Conservation (phyloP, 2,329 filamentous ascomycete species). For the Pseudogymnoascus pannorum region DNA sequence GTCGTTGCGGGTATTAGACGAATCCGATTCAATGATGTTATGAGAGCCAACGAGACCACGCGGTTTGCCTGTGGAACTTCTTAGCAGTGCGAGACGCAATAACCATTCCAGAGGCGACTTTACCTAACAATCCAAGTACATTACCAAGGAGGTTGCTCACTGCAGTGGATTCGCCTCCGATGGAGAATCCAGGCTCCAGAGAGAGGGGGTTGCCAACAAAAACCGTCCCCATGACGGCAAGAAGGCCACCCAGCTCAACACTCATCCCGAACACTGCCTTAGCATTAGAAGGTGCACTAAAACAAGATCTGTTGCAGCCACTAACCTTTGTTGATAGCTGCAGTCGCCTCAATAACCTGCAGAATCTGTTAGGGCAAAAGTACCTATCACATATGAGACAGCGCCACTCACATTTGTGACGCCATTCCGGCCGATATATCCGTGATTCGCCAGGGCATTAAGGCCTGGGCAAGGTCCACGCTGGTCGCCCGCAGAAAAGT, state of each 20-base stretch:
- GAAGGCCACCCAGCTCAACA: slow-evolving; percentile 32
- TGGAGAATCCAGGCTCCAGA: slow-evolving; percentile 37
- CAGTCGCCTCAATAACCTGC: slow-evolving; percentile 24
- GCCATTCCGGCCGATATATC: slow-evolving; percentile 35
- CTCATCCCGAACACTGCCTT: slow-evolving; percentile 39
- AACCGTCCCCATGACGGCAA: slow-evolving; percentile 37
- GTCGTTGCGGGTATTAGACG: slow-evolving; percentile 22
- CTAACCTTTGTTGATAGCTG: slow-evolving; percentile 30
- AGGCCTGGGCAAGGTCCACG: slow-evolving; percentile 35
- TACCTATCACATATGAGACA: slow-evolving; percentile 12
- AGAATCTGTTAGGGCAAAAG: slow-evolving; percentile 1
- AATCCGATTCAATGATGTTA: slow-evolving; percentile 24
- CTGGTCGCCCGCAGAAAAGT: slow-evolving; percentile 30
- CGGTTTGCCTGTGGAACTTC: slow-evolving; percentile 13
- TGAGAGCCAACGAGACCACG: slow-evolving; percentile 23
- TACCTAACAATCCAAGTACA: neutral
- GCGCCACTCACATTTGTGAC: slow-evolving; percentile 23
- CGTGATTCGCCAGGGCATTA: slow-evolving; percentile 37
- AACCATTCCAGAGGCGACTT: neutral
- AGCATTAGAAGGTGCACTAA: slow-evolving; percentile 9
- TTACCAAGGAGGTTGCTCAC: slow-evolving; percentile 14
- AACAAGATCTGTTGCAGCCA: neutral
- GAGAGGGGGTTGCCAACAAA: slow-evolving; percentile 38
- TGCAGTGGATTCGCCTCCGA: slow-evolving; percentile 27
- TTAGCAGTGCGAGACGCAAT: neutral